Evolutionary conservation across 2,329 filamentous ascomycete genomes (phyloP).

Genomic region (Dactylellina cionopaga): DNA sequence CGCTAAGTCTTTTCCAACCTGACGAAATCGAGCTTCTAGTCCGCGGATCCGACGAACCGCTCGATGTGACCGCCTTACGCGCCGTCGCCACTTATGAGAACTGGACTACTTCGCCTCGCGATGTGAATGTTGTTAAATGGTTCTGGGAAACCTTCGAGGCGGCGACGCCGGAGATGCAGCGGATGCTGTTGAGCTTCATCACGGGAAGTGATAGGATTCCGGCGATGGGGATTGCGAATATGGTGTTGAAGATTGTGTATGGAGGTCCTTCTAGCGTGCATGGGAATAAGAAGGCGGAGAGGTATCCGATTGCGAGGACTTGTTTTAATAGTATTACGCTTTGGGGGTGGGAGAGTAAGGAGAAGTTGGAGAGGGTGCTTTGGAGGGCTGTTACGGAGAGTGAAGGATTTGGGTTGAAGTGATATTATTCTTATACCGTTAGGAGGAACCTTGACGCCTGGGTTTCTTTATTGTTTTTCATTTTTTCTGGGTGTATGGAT

Average conservation of each 20-base stretch:
- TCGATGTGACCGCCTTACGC: slow-evolving; percentile 79
- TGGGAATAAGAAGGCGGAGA: slow-evolving; percentile 69
- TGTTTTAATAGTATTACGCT: slow-evolving; percentile 89
- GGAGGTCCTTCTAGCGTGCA: slow-evolving; percentile 65
- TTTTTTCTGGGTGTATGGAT: neutral
- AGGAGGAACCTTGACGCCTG: neutral
- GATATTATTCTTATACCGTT: slow-evolving; percentile 54
- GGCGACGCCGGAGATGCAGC: slow-evolving; percentile 74
- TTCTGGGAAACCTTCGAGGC: slow-evolving; percentile 85
- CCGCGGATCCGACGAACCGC: slow-evolving; percentile 81
- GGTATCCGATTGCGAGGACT: slow-evolving; percentile 86
- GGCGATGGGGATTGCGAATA: slow-evolving; percentile 82
- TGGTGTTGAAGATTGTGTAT: slow-evolving; percentile 79
- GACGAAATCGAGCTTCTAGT: slow-evolving; percentile 92
- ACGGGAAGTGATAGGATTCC: slow-evolving; percentile 91
- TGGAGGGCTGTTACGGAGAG: slow-evolving; percentile 90
- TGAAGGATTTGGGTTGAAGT: slow-evolving; percentile 91
- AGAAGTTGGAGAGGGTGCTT: slow-evolving; percentile 75
- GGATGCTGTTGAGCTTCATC: slow-evolving; percentile 83
- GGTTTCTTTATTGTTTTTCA: neutral
- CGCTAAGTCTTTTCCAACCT: slow-evolving; percentile 80
- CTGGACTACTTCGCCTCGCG: slow-evolving; percentile 67
- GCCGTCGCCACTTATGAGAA: slow-evolving; percentile 84
- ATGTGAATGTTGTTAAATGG: slow-evolving; percentile 76
- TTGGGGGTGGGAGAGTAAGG: slow-evolving; percentile 74